phyloP scores from a whole-genome alignment of 73 alveolate species.

The Paramecium biaurelia region DNA sequence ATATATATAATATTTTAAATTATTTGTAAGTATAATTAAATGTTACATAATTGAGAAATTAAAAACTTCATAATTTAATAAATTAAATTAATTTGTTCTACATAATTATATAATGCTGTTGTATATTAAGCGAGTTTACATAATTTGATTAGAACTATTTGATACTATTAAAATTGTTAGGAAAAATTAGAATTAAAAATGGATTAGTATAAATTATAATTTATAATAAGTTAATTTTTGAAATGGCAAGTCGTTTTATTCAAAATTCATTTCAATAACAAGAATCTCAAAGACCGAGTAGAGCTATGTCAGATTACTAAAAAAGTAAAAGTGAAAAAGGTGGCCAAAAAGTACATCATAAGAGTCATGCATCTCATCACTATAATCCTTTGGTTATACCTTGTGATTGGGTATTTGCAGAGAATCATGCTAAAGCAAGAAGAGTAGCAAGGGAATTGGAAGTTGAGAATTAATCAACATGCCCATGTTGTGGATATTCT shows the following conservation, averaged over 20 bases:
- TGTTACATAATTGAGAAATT: too few species aligned
- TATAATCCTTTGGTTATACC: slow-evolving; percentile 58
- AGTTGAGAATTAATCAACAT: not conserved
- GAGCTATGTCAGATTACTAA: not conserved
- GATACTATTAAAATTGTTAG: not conserved
- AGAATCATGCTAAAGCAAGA: slow-evolving; percentile 57
- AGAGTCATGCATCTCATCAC: not conserved
- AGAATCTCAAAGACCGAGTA: not conserved
- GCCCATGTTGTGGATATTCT: slow-evolving; percentile 62
- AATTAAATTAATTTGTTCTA: not conserved
- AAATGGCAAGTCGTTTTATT: slow-evolving; percentile 33
- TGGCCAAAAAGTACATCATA: not conserved
- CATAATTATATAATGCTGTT: not conserved
- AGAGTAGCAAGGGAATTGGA: slow-evolving; percentile 46
- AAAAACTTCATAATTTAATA: not conserved
- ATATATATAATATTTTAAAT: not conserved
- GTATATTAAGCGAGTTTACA: not conserved
- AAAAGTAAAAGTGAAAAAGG: slow-evolving; percentile 11
- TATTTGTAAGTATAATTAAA: too few species aligned
- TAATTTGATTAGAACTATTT: not conserved
- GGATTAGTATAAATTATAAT: not conserved
- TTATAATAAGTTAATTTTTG: not conserved
- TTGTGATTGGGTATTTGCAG: slow-evolving; percentile 51
- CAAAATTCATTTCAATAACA: not conserved
- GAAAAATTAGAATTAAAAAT: not conserved